Evolutionary conservation across 176 grass and related monocot species (phyloP).

Genomic region (Triticum urartu): DNA sequence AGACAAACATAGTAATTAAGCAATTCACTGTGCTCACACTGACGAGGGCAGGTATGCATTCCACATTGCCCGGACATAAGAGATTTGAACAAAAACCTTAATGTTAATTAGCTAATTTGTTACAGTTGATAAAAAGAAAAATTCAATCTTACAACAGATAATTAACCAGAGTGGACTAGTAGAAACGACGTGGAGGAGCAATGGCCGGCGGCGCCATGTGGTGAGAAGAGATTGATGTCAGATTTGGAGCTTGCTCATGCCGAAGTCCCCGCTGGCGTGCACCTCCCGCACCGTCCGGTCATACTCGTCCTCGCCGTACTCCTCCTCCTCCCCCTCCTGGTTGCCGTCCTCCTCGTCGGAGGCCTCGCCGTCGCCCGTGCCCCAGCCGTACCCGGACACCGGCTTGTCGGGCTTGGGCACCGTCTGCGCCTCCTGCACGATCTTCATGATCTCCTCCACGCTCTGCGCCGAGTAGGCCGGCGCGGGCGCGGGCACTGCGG

Average conservation of each 20-base stretch:
- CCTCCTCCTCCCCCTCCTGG: not conserved
- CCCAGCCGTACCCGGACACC: slow-evolving; percentile 58
- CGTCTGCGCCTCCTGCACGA: slow-evolving; percentile 72
- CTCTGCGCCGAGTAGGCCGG: slow-evolving; percentile 59
- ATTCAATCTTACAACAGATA: not conserved
- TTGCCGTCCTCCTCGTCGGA: slow-evolving; percentile 40
- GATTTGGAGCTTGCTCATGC: slow-evolving; percentile 52
- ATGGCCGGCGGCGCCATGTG: not conserved
- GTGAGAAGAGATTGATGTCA: not conserved
- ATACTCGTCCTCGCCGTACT: slow-evolving; percentile 59
- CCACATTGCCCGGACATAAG: too few species aligned
- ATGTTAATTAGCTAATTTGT: not conserved
- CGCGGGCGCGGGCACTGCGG: not conserved
- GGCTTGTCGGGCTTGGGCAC: slow-evolving; percentile 42
- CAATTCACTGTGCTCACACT: too few species aligned
- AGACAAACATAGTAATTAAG: too few species aligned
- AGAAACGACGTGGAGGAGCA: not conserved
- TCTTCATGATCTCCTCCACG: slow-evolving; percentile 70
- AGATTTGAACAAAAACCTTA: not conserved
- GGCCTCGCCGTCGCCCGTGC: slow-evolving; percentile 9
- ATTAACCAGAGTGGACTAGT: not conserved
- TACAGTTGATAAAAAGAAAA: not conserved
- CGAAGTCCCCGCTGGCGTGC: slow-evolving; percentile 69
- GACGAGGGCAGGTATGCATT: too few species aligned
- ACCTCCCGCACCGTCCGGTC: slow-evolving; percentile 63